These are phyloP conservation scores for Yamadazyma kanchanaburiensis DNA, from an alignment of 1,139 yeast genomes.

Conservation along the genomic window DNA sequence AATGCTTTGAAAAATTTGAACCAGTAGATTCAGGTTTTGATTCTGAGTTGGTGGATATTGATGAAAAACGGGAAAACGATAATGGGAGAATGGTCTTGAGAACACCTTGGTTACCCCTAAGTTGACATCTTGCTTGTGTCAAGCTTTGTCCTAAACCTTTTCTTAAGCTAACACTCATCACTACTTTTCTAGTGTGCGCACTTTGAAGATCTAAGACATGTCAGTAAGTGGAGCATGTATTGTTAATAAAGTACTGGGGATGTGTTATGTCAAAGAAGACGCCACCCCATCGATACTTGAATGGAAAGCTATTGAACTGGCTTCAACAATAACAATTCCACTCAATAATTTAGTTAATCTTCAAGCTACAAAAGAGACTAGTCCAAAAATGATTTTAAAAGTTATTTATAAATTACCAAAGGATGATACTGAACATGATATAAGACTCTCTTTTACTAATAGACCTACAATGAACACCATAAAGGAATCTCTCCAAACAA, in stretches of 20 bases:
- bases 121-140: no score
- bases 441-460: constrained; percentile 61
- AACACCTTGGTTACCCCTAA: no score
- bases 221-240: constrained; percentile 66
- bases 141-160: no score
- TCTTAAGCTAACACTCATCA: no score
- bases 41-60: no score
- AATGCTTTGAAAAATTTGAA: background rate
- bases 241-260: constrained; percentile 64
- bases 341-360: constrained; percentile 55
- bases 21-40: no score
- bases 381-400: constrained; percentile 68
- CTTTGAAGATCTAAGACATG: no score
- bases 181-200: no score
- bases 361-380: constrained; percentile 71
- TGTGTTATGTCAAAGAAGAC: constrained; percentile 64
- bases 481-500: constrained; percentile 65
- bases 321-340: constrained; percentile 44
- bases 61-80: no score
- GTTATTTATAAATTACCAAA: constrained; percentile 40
- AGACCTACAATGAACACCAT: constrained; percentile 74
- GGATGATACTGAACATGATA: constrained; percentile 40
- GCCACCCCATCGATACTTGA: constrained; percentile 58
- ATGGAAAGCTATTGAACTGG: constrained; percentile 71
- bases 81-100: no score